Conservation (phyloP, 2,329 filamentous ascomycete genomes). For the Claviceps fusiformis region DNA sequence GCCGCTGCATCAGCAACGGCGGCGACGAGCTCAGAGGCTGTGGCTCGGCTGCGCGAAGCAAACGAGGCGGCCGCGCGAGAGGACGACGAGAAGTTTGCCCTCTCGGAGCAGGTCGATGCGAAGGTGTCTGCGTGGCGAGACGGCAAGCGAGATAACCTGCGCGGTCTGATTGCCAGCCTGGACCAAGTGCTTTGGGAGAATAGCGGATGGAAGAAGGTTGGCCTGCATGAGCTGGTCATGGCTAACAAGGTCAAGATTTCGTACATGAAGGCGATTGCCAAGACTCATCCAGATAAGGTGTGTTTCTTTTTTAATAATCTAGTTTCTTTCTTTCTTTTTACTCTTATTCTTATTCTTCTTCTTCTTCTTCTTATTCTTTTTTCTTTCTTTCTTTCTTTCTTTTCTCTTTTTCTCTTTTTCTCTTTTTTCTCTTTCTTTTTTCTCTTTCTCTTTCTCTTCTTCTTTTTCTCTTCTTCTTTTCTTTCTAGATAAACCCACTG, state of each 20-base stretch:
- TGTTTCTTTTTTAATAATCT: conserved; percentile 14
- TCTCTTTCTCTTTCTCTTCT: background rate
- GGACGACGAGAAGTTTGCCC: conserved; percentile 84
- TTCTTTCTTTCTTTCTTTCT: background rate
- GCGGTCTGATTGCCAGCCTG: conserved; percentile 73
- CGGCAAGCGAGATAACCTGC: conserved; percentile 83
- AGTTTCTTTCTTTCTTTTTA: no score
- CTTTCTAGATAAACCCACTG: no score
- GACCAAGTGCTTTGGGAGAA: conserved; percentile 84
- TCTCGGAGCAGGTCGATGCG: conserved; percentile 75
- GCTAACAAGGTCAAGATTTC: conserved; percentile 91
- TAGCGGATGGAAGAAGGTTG: conserved; percentile 93
- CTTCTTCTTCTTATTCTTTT: no score
- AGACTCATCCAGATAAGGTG: conserved; percentile 98
- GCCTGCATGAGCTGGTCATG: conserved; percentile 83
- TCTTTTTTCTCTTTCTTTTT: background rate
- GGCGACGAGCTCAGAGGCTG: conserved; percentile 54
- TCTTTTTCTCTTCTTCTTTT: no score
- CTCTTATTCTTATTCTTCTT: no score
- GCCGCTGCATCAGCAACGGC: conserved; percentile 22
- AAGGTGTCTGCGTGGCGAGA: conserved; percentile 70
- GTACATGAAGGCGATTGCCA: conserved; percentile 98
- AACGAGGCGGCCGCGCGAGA: conserved; percentile 75
- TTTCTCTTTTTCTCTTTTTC: background rate
- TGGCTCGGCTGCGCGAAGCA: conserved; percentile 66